These are phyloP conservation scores for Stropharia rugosoannulata DNA, from an alignment of 768 basidiomycete genomes.

Conservation along the genomic window DNA sequence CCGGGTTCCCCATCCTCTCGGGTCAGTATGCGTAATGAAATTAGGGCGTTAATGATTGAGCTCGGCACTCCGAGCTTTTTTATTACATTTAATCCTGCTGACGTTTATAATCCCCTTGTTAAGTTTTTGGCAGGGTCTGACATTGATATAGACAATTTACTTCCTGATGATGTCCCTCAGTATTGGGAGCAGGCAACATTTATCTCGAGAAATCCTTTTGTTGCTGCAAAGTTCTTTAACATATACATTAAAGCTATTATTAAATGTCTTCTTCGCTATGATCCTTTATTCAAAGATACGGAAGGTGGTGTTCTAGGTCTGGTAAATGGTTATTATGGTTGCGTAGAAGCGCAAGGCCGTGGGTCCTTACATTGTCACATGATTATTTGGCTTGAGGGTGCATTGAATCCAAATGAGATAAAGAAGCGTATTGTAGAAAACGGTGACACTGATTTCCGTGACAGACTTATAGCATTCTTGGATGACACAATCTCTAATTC, in stretches of 20 bases:
- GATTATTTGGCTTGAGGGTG: constrained; percentile 37
- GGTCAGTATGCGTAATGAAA: constrained; percentile 34
- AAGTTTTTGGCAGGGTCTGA: constrained; percentile 35
- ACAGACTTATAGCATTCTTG: background rate
- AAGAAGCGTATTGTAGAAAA: background rate
- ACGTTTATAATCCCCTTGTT: constrained; percentile 40
- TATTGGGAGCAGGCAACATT: constrained; percentile 30
- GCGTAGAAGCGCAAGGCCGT: constrained; percentile 36
- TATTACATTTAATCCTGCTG: constrained; percentile 44
- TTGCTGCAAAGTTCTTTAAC: constrained; percentile 41
- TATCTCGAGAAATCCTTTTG: constrained; percentile 37
- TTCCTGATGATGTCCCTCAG: constrained; percentile 22
- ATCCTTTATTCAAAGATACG: constrained; percentile 4
- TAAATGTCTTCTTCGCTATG: constrained; percentile 20
- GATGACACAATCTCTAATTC: constrained; percentile 1
- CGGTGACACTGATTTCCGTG: constrained; percentile 1
- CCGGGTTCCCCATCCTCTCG: no score
- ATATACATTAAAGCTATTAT: constrained; percentile 34
- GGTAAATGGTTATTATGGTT: constrained; percentile 36
- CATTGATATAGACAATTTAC: constrained; percentile 31
- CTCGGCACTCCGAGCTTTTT: constrained; percentile 39
- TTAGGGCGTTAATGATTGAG: constrained; percentile 28
- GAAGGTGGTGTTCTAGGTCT: constrained; percentile 31
- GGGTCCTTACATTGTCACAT: constrained; percentile 42
- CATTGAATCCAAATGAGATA: constrained; percentile 29